Percentiles rank a stretch among this genome's conserved stretches.
phyloP scores from a whole-genome alignment of 2,329 filamentous ascomycete species.

The Macrophomina phaseolina region DNA sequence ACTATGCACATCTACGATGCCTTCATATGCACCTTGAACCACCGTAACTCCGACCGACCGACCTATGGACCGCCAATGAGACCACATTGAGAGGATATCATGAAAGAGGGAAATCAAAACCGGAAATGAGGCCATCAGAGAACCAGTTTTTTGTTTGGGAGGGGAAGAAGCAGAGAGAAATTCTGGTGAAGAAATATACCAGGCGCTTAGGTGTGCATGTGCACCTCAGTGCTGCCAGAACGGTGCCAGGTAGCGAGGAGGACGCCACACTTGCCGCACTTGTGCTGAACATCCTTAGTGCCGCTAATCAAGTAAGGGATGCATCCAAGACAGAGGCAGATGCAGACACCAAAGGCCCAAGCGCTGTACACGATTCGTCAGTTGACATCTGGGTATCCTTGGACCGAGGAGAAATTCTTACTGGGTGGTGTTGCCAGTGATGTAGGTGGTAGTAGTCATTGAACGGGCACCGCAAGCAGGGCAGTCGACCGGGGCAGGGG shows the following conservation, averaged over 20 bases:
- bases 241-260: conserved; percentile 57
- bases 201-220: conserved; percentile 43
- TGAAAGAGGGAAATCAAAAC: neutral
- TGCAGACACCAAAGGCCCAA: conserved; percentile 54
- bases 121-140: neutral
- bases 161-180: neutral
- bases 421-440: conserved; percentile 51
- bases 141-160: neutral
- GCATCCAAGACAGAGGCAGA: conserved; percentile 52
- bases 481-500: conserved; percentile 54
- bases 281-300: conserved; percentile 57
- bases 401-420: conserved; percentile 35
- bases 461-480: conserved; percentile 51
- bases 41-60: neutral
- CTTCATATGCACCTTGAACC: neutral
- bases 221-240: conserved; percentile 54
- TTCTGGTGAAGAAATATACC: neutral
- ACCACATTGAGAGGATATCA: neutral
- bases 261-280: conserved; percentile 53
- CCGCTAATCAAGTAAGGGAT: conserved; percentile 56
- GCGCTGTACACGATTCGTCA: conserved; percentile 39
- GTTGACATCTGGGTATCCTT: neutral
- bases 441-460: conserved; percentile 44
- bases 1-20: neutral
- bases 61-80: neutral